Conservation (phyloP, 768 basidiomycete species). For the Pleurotus cornucopiae region DNA sequence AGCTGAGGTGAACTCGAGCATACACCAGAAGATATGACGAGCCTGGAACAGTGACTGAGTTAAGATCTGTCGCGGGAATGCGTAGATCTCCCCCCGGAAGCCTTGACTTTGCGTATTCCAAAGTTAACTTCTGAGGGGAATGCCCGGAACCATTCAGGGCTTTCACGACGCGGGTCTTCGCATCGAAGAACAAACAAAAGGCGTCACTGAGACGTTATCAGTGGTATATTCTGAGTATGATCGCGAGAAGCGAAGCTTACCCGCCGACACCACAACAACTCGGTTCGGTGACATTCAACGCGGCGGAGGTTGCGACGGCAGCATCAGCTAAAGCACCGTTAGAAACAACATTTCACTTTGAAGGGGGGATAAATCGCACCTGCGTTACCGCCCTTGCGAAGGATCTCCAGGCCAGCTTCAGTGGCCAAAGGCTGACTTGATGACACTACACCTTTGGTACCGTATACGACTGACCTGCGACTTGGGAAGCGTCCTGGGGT, state of each 20-base stretch:
- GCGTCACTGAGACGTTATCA: constrained; percentile 54
- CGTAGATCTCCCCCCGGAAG: constrained; percentile 57
- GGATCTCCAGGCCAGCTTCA: constrained; percentile 87
- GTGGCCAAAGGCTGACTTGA: constrained; percentile 90
- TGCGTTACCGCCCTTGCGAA: constrained; percentile 93
- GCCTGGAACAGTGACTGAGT: constrained; percentile 91
- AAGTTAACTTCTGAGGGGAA: constrained; percentile 73
- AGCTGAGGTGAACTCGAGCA: constrained; percentile 3
- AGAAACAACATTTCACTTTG: not conserved
- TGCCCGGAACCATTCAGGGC: constrained; percentile 92
- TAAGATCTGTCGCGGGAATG: constrained; percentile 80
- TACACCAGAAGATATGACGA: not conserved
- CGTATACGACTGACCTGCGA: constrained; percentile 82
- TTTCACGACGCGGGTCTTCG: constrained; percentile 73
- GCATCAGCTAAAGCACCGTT: constrained; percentile 63
- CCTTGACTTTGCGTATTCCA: constrained; percentile 66
- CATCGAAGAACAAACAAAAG: constrained; percentile 92
- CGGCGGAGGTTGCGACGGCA: constrained; percentile 90
- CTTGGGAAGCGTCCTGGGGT: constrained; percentile 73
- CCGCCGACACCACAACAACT: constrained; percentile 91
- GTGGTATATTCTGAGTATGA: constrained; percentile 2
- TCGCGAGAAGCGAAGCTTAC: constrained; percentile 34
- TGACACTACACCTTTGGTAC: constrained; percentile 83
- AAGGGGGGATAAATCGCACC: constrained; percentile 40
- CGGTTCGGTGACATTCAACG: constrained; percentile 88